A percentile compares a stretch with the other conserved stretches of the same genome.
phyloP scores from a whole-genome alignment of 2,329 filamentous ascomycete species.

The Trichothecium roseum region DNA sequence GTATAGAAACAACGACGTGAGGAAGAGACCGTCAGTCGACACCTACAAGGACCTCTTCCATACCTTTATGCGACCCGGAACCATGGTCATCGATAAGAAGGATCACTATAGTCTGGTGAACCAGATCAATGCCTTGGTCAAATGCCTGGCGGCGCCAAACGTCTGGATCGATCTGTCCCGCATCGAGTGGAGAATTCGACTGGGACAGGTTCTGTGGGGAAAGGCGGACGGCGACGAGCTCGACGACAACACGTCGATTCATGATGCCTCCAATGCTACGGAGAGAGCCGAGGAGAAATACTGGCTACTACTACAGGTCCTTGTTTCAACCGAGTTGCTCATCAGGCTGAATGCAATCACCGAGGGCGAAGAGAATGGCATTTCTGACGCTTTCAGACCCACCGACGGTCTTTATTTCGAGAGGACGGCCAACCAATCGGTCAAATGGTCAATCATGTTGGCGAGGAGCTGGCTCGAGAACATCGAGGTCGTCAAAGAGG shows the following conservation, averaged over 20 bases:
- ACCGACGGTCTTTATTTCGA: slow-evolving; percentile 51
- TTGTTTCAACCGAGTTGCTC: slow-evolving; percentile 55
- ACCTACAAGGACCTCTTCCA: slow-evolving; percentile 54
- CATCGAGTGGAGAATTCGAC: slow-evolving; percentile 63
- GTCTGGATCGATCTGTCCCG: slow-evolving; percentile 68
- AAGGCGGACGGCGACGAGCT: slow-evolving; percentile 37
- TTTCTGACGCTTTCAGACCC: slow-evolving; percentile 36
- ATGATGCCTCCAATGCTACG: slow-evolving; percentile 34
- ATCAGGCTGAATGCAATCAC: slow-evolving; percentile 54
- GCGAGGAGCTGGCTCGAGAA: slow-evolving; percentile 60
- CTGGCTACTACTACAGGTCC: slow-evolving; percentile 56
- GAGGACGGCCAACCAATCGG: slow-evolving; percentile 47
- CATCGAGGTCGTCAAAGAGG: slow-evolving; percentile 43
- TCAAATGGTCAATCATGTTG: slow-evolving; percentile 57
- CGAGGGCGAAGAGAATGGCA: slow-evolving; percentile 44
- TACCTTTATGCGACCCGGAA: slow-evolving; percentile 47
- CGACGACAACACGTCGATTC: slow-evolving; percentile 41
- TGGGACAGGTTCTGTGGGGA: slow-evolving; percentile 64
- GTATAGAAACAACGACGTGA: slow-evolving; percentile 42
- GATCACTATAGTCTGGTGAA: slow-evolving; percentile 55
- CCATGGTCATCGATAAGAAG: slow-evolving; percentile 42
- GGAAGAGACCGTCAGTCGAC: slow-evolving; percentile 40
- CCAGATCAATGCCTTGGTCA: slow-evolving; percentile 59
- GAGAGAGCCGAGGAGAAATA: slow-evolving; percentile 53
- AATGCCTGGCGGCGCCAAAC: slow-evolving; percentile 52